A percentile compares a stretch with the other conserved stretches of the same genome.
Conservation (phyloP, 495 filamentous ascomycete species). For the Penicillium canariense region DNA sequence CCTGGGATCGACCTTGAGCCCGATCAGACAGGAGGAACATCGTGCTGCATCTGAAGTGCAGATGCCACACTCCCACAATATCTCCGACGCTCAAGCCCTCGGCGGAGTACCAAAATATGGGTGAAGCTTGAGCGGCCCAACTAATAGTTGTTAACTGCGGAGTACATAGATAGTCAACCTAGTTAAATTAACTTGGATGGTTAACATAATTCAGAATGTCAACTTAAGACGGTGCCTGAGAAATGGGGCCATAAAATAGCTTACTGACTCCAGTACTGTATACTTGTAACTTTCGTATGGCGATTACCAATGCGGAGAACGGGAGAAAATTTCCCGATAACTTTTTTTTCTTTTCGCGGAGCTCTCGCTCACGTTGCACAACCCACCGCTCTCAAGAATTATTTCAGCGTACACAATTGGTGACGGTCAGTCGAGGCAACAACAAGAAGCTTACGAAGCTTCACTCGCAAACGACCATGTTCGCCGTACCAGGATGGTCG, state of each 20-base stretch:
- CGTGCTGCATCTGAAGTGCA: not conserved
- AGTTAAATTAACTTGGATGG: no score
- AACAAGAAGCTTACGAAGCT: not conserved
- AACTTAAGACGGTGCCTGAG: not conserved
- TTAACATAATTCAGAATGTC: not conserved
- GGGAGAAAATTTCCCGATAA: constrained; percentile 12
- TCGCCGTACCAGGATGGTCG: constrained; percentile 89
- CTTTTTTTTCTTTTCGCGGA: constrained; percentile 18
- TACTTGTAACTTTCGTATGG: not conserved
- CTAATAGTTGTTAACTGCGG: no score
- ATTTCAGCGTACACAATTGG: not conserved
- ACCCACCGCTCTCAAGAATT: not conserved
- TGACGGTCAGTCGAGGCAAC: not conserved
- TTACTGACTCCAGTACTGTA: no score
- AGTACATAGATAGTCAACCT: no score
- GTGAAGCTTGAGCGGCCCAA: no score
- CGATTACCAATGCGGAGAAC: constrained; percentile 8
- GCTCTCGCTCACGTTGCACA: not conserved
- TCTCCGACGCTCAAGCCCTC: no score
- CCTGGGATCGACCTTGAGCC: not conserved
- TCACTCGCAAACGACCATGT: constrained; percentile 57
- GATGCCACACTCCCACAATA: not conserved
- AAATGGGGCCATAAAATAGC: not conserved
- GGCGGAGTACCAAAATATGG: no score
- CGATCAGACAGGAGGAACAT: not conserved